Base-by-base conservation (phyloP, 2,329 filamentous ascomycete genomes). In the Neonectria sp. region DNA sequence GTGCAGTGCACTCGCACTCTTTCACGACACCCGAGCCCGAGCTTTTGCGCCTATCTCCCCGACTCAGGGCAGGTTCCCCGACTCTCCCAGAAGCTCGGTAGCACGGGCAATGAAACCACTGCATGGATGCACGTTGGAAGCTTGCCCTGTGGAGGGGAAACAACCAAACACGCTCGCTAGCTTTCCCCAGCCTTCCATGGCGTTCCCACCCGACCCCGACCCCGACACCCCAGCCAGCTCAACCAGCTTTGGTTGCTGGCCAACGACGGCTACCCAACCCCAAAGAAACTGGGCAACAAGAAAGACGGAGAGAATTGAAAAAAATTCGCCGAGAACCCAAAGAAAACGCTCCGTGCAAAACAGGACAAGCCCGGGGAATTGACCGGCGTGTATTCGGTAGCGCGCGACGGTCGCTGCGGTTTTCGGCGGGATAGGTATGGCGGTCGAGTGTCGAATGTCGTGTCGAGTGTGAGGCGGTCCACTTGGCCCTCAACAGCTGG, bases 401-500 rank as follows among this genome's bases (percentile, higher is more conserved):
- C 51, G 70, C 64, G 60, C 55, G 55, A 71, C 60, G 53, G 56
- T 53, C 46, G 56, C 64, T 71, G 72, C 70, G 71, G 67, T 68
- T 71, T 74, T 74, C 73, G 69, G 73, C 71, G 71, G 58, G 55
- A 17, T 55, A 40, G 40, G 62, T 61, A 56, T 55, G 63, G 65
- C 53, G 51, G 68, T 72, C 56, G 61, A 67, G 55, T 64, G 65
- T 72, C 71, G 69, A 73, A 71, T 70, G 71, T 75, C 68, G 60
- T 57, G 59, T 71, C 57, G 56, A 48, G 63, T 43, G 55, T 68
- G 71, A 66, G 24, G 25, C 25, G 48, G 29, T 73, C 73, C 73
- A 75, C 73, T 69, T 60, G 61, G 71, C 72, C 67, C 73, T 75
- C 73, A 75, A 75, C 73, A 75, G 73, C 73, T 75, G 67, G 71